A percentile compares a stretch with the other conserved stretches of the same genome.
Evolutionary conservation across 2,329 filamentous ascomycete genomes (phyloP).

Genomic region (Hortaea sp.): DNA sequence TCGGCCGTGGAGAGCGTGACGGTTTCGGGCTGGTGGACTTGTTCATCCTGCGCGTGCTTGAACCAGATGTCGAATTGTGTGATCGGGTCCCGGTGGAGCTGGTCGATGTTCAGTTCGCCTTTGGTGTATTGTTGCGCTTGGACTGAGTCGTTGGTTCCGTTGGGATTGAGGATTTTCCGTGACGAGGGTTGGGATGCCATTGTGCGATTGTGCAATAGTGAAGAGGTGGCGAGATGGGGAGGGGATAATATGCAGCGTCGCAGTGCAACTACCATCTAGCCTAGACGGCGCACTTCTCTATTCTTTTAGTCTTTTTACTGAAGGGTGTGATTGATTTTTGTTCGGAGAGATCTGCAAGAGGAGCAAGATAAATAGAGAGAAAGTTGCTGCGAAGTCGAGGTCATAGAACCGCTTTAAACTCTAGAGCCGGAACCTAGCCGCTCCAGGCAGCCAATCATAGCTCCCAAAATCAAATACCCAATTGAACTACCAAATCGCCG

Average conservation of each 20-base stretch:
- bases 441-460: too few species aligned
- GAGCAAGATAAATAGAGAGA: neutral
- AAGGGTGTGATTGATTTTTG: too few species aligned
- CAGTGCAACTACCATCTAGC: too few species aligned
- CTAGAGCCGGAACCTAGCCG: too few species aligned
- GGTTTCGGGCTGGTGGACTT: conserved; percentile 71
- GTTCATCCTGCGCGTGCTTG: conserved; percentile 52
- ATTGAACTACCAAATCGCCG: neutral
- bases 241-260: neutral
- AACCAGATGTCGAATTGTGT: conserved; percentile 90
- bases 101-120: conserved; percentile 49
- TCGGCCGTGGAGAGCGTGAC: conserved; percentile 77
- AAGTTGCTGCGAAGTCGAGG: neutral
- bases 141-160: conserved; percentile 44
- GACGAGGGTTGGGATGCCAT: conserved; percentile 14
- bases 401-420: neutral
- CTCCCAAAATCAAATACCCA: too few species aligned
- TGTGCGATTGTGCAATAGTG: neutral
- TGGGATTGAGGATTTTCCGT: conserved; percentile 51
- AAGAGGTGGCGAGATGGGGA: neutral
- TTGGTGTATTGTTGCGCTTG: conserved; percentile 70
- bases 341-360: neutral
- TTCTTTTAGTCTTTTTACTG: too few species aligned
- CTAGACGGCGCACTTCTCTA: too few species aligned
- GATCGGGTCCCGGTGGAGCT: conserved; percentile 58